A percentile compares a stretch with the other conserved stretches of the same genome.
Evolutionary conservation across 139 green algal genomes (phyloP).

Genomic region (Chlorella sorokiniana): DNA sequence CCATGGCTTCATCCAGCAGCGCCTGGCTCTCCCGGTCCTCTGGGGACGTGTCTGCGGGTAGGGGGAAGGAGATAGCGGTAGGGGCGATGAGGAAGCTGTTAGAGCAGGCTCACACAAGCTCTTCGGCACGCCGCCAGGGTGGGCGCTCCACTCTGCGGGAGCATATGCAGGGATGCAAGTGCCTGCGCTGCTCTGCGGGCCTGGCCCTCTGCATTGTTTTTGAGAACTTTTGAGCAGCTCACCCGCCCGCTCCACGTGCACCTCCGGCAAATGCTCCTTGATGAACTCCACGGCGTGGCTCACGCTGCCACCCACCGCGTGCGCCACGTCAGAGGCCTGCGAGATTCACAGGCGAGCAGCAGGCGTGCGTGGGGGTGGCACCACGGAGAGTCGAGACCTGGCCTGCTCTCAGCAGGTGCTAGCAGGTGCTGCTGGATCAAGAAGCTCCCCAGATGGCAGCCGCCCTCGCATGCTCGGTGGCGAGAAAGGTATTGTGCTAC

Average conservation of each 20-base stretch:
- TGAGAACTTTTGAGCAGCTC: too few species aligned
- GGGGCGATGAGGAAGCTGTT: background rate
- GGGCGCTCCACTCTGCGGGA: too few species aligned
- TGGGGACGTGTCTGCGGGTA: conserved; percentile 9
- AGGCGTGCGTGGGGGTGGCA: background rate
- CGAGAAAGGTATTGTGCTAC: too few species aligned
- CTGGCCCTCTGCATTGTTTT: too few species aligned
- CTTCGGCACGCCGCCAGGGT: too few species aligned
- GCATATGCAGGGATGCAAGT: too few species aligned
- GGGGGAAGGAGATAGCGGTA: too few species aligned
- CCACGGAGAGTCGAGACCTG: background rate
- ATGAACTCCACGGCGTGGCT: conserved; percentile 8
- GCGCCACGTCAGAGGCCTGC: conserved; percentile 7
- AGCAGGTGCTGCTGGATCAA: too few species aligned
- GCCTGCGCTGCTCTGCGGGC: too few species aligned
- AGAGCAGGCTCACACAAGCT: background rate
- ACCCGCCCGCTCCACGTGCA: conserved; percentile 22
- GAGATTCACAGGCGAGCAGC: background rate
- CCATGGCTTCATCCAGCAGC: conserved; percentile 12
- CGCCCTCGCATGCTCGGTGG: too few species aligned
- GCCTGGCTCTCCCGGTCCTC: conserved; percentile 16
- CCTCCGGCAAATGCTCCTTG: conserved; percentile 26
- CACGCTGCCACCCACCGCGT: background rate
- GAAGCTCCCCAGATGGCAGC: too few species aligned
- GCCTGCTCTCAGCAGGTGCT: too few species aligned